Percentiles rank a stretch among this genome's conserved stretches.
Evolutionary conservation across 1,284 basidiomycete species (phyloP).

Genomic region (Testicularia cyperi): DNA sequence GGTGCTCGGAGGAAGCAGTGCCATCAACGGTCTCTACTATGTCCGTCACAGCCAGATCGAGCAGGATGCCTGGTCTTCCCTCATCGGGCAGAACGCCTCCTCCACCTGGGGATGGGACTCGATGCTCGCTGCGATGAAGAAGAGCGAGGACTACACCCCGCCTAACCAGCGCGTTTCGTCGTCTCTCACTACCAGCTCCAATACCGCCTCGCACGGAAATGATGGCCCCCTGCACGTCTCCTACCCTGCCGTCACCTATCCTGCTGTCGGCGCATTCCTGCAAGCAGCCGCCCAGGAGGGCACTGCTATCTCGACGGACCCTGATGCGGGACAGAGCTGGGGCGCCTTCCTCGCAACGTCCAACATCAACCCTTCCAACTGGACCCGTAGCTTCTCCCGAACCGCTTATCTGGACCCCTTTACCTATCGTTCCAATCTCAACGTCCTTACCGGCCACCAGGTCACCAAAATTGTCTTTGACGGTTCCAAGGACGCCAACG

Average conservation of each 20-base stretch:
- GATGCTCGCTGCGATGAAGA: conserved; percentile 62
- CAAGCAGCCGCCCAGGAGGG: conserved; percentile 58
- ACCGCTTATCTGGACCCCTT: conserved; percentile 72
- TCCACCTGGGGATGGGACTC: conserved; percentile 40
- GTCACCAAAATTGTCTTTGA: conserved; percentile 70
- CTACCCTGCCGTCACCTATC: conserved; percentile 39
- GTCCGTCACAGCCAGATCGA: conserved; percentile 35
- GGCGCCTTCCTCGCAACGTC: conserved; percentile 69
- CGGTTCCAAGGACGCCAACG: conserved; percentile 60
- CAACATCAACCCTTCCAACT: conserved; percentile 69
- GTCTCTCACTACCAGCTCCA: conserved; percentile 30
- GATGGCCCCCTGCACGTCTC: conserved; percentile 62
- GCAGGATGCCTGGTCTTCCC: conserved; percentile 37
- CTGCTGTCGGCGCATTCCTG: conserved; percentile 40
- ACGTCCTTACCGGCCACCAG: conserved; percentile 67
- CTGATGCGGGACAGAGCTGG: conserved; percentile 65
- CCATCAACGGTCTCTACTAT: conserved; percentile 54
- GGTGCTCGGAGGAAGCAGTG: conserved; percentile 49
- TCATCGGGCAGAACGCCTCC: conserved; percentile 25
- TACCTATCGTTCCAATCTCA: conserved; percentile 68
- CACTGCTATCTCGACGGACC: conserved; percentile 62
- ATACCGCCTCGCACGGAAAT: conserved; percentile 63
- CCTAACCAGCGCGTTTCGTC: conserved; percentile 50
- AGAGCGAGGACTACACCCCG: conserved; percentile 63
- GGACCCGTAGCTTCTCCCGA: conserved; percentile 71